Evolutionary conservation across 106 monocot species (phyloP), one percentile per base, ranked within the genome.

Genomic region (Phalaenopsis aphrodite): DNA sequence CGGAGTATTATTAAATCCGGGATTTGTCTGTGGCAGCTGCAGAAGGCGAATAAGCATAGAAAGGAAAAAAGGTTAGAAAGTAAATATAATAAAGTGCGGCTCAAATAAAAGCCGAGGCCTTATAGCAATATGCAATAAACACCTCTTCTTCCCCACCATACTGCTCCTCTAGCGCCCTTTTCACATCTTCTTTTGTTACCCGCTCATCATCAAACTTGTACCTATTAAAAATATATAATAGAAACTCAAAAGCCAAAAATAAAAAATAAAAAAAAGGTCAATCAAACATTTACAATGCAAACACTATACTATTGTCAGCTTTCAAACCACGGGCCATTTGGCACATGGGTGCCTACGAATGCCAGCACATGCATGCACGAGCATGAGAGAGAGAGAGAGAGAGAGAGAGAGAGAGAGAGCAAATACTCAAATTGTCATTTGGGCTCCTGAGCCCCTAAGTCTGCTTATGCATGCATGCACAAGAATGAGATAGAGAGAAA

Each of bases 121-220:
- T 1, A 83, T 24, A 24, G 21, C n/a, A 55, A 69, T 42, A 36
- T 30, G 30, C 18, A 78, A 38, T 41, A 9, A 45, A 18, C 23
- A 92, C 95, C 90, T 95, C 95, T 84, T 95, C 92, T 77, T 95
- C 95, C 67, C 95, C 95, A 77, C 95, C 95, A 86, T 92, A 95
- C 71, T 95, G 95, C 79, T 92, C 95, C 83, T 95, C 95, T 64
- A 92, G 80, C 73, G 90, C 95, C 82, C 85, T 90, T 81, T 92
- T 92, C 41, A 78, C 43, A 79, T 92, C 92, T 89, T 95, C 95
- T 83, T 95, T 95, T 42, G 95, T 92, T 68, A 95, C 95, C 36
- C 95, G 82, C 85, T 95, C 95, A 85, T 95, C 95, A 82, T 95
- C 95, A 77, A 95, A 95, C 84, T 95, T 95, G 78, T 83, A 95